Base-by-base conservation (phyloP, 495 filamentous ascomycete genomes). In the Annulohypoxylon stygium region DNA sequence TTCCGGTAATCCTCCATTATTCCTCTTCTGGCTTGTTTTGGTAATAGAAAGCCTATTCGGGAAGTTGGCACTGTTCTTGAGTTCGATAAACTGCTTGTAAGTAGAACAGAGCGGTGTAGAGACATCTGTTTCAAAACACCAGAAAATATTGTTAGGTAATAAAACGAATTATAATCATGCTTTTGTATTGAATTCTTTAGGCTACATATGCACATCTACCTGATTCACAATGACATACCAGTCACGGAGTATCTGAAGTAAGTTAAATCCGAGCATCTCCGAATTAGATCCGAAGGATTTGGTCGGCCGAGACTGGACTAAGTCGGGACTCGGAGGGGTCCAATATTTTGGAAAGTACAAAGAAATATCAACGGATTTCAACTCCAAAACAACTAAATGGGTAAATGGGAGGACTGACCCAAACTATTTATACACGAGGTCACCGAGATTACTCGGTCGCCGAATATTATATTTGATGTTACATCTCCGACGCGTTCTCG, bases 241-340 rank as follows among this genome's bases (percentile, higher is more conserved):
- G 18, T 20, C 14, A 58, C 59, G 60, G 48, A 64, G 59, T 69
- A 59, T 47, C 34, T 45, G 6, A 9, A 25, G 39, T 2, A 8
- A 4, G 33, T 67, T 72, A 72, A 58, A 72, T 67, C 70, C 70
- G 70, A 66, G 47, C 0, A 12, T 6, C 33, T 66, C 69, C 55
- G 69, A 71, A 45, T 4, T 66, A 66, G 57, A 66, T 55, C 69
- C 69, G 69, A 60, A 10, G 14, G 33, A 18, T 20, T 3, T 57
- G 33, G 4, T 57, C 33, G 53, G 53, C 53, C 53, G 53, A 57
- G 53, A 36, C 5, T 0, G 12, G 18, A n/a, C 30, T 10, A 16
- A 37, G 33, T 37, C 26, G 53, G 53, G 36, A 36, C n/a, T 57
- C 33, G 30, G 26, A 57, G 5, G 30, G 36, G 53, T 2, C 33